A percentile compares a stretch with the other conserved stretches of the same genome.
Evolutionary conservation across 352 stramenopile species (phyloP).

Genomic region (Globisporangium okanoganense): DNA sequence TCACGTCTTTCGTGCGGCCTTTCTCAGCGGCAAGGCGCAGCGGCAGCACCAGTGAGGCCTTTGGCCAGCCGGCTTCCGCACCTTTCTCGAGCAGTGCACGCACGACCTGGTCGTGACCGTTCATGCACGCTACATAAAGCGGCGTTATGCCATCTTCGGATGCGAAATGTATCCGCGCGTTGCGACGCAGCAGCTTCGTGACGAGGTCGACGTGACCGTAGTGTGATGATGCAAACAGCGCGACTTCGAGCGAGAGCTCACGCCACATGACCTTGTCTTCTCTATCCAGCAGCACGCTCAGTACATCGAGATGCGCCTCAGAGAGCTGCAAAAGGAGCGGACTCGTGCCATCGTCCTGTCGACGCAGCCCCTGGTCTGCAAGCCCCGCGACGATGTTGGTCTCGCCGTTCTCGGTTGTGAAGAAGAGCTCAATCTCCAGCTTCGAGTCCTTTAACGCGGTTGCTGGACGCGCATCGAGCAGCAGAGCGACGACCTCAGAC

Average conservation of each 20-base stretch:
- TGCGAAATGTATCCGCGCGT: neutral
- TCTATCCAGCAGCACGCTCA: conserved; percentile 11
- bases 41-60: neutral
- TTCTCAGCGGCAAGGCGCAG: conserved; percentile 4
- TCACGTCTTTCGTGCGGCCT: neutral
- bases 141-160: neutral
- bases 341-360: neutral
- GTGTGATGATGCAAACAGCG: neutral
- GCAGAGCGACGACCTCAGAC: conserved; percentile 6
- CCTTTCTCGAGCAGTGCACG: conserved; percentile 1
- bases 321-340: neutral
- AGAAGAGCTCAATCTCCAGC: conserved; percentile 14
- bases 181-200: conserved; percentile 1
- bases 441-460: neutral
- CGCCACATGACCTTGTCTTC: neutral
- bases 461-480: neutral
- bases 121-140: conserved; percentile 3
- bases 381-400: neutral
- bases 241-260: conserved; percentile 5
- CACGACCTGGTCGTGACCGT: conserved; percentile 1
- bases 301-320: conserved; percentile 3
- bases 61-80: neutral
- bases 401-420: neutral
- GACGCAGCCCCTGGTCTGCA: neutral
- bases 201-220: conserved; percentile 7